Evolutionary conservation across 148 eudicot species (phyloP).

Genomic region (Camellia granthamiana): DNA sequence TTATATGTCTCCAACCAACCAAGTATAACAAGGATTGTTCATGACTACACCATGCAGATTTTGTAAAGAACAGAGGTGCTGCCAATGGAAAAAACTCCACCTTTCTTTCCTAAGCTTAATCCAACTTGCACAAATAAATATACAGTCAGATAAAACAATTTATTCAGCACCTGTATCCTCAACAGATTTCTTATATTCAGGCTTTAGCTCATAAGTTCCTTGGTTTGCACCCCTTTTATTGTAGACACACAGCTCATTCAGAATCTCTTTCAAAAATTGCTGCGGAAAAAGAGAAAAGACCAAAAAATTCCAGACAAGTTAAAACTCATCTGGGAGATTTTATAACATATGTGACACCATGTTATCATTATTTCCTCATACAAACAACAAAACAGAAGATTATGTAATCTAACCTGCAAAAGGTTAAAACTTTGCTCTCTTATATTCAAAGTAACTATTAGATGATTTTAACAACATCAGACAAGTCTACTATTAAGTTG

Average conservation of each 20-base stretch:
- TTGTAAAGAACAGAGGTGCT: background rate
- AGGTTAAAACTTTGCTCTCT: background rate
- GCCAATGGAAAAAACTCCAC: background rate
- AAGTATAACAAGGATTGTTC: conserved; percentile 2
- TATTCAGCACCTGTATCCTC: conserved; percentile 68
- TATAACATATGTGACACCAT: background rate
- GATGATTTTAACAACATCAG: background rate
- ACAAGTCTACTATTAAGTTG: background rate
- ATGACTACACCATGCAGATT: background rate
- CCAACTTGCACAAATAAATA: background rate
- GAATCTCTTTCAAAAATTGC: conserved; percentile 93
- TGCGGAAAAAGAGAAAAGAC: conserved; percentile 22
- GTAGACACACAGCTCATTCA: conserved; percentile 86
- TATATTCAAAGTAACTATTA: background rate
- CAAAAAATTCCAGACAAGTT: background rate
- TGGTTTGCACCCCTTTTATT: conserved; percentile 90
- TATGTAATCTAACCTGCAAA: background rate
- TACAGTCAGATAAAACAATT: conserved; percentile 15
- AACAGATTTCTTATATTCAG: conserved; percentile 82
- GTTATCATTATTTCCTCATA: background rate
- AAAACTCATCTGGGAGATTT: too few relatives aligned
- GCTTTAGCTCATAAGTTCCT: conserved; percentile 91
- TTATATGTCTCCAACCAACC: background rate
- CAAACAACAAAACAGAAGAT: background rate
- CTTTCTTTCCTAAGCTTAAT: background rate